phyloP scores from a whole-genome alignment of 108 stramenopile genomes.

The Cyclotella distinguenda region DNA sequence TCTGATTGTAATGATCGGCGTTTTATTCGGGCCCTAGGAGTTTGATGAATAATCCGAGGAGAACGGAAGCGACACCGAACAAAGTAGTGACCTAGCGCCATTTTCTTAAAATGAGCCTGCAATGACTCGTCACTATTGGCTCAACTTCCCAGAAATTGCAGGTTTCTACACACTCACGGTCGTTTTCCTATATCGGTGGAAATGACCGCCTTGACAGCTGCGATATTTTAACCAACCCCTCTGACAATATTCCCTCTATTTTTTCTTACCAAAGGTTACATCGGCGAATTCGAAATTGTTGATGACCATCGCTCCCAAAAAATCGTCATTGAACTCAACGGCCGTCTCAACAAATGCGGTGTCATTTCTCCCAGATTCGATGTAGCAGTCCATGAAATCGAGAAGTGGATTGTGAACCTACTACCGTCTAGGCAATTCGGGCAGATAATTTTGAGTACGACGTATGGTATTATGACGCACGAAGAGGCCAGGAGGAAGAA shows the following conservation, averaged over 20 bases:
- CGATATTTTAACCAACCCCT: constrained; percentile 20
- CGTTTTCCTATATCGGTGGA: constrained; percentile 15
- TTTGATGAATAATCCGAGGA: too few species aligned
- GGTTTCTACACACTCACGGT: constrained; percentile 61
- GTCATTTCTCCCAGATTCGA: constrained; percentile 99
- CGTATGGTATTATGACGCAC: constrained; percentile 99
- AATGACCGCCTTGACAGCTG: constrained; percentile 59
- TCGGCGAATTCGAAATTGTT: constrained; percentile 99
- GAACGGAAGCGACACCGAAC: constrained; percentile 1
- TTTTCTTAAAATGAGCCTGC: constrained; percentile 7
- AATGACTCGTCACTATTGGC: not conserved
- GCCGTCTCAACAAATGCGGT: constrained; percentile 99
- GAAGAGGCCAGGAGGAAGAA: constrained; percentile 99
- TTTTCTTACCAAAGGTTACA: constrained; percentile 85
- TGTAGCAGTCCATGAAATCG: constrained; percentile 85
- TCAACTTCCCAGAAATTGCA: not conserved
- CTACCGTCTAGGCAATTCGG: constrained; percentile 99
- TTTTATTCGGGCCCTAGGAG: too few species aligned
- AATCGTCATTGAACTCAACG: constrained; percentile 97
- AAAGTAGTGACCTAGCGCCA: constrained; percentile 1
- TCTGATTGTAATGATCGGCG: too few species aligned
- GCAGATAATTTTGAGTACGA: constrained; percentile 96
- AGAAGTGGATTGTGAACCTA: constrained; percentile 98
- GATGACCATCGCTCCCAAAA: constrained; percentile 99
- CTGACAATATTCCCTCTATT: constrained; percentile 5